Evolutionary conservation across 441 rosid species (phyloP).

Genomic region (Syzygium syzygioides): DNA sequence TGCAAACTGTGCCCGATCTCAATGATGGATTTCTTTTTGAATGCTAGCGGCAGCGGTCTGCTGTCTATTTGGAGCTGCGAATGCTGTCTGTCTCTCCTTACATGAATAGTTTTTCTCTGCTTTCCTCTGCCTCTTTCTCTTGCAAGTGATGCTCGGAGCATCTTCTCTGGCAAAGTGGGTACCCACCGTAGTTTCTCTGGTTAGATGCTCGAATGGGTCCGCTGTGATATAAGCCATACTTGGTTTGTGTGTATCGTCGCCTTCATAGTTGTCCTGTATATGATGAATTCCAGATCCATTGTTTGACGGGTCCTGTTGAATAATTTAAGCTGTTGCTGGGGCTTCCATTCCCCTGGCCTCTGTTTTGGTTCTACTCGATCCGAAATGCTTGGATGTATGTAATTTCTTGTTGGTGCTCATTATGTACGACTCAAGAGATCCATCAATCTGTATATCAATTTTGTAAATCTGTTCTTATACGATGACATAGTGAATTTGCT

Average conservation of each 20-base stretch:
- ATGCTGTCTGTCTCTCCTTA: background rate
- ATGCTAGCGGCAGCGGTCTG: background rate
- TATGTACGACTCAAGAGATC: background rate
- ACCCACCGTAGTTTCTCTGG: background rate
- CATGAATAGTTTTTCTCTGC: background rate
- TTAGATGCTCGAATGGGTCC: background rate
- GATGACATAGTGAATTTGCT: background rate
- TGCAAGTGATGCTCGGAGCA: background rate
- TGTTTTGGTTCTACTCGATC: background rate
- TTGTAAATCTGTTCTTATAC: background rate
- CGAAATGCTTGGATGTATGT: background rate
- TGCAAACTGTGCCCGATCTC: background rate
- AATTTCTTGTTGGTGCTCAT: background rate
- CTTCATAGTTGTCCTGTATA: background rate
- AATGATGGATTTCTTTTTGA: background rate
- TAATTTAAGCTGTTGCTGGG: background rate
- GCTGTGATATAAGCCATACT: background rate
- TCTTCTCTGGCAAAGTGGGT: background rate
- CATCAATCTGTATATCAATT: background rate
- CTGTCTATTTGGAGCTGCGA: background rate
- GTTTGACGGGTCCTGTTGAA: background rate
- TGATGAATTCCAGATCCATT: background rate
- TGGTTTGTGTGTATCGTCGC: background rate
- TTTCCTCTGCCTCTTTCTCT: background rate
- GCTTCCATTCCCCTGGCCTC: background rate